Evolutionary conservation across 2,329 filamentous ascomycete genomes (phyloP).

Genomic region (Xylariaceae sp.): DNA sequence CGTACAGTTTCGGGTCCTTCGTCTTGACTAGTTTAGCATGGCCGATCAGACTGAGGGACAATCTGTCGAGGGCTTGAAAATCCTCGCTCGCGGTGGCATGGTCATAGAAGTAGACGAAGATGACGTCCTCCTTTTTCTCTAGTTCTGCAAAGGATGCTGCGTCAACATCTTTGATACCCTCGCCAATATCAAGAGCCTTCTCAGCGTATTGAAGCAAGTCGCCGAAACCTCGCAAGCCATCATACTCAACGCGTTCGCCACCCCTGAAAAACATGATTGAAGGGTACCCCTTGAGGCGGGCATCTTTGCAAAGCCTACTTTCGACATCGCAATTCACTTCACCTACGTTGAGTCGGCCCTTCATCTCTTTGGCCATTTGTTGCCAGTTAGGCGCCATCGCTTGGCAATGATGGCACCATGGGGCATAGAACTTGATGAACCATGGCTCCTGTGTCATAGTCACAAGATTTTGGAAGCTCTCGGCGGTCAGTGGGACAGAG

Average conservation of each 20-base stretch:
- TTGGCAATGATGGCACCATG: conserved; percentile 96
- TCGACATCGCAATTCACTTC: conserved; percentile 95
- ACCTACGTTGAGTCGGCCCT: conserved; percentile 86
- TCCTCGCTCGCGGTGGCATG: conserved; percentile 93
- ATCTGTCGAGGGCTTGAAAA: conserved; percentile 83
- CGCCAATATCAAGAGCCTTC: conserved; percentile 79
- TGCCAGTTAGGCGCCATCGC: conserved; percentile 90
- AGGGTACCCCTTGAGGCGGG: conserved; percentile 78
- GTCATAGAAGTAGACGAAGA: conserved; percentile 98
- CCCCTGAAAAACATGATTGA: conserved; percentile 93
- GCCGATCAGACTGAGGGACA: conserved; percentile 87
- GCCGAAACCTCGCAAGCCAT: conserved; percentile 87
- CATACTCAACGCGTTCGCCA: conserved; percentile 90
- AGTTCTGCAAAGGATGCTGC: conserved; percentile 77
- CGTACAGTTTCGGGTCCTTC: conserved; percentile 74
- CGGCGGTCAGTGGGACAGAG: conserved; percentile 78
- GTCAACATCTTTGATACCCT: conserved; percentile 82
- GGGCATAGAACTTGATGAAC: conserved; percentile 99
- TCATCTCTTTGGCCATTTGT: conserved; percentile 89
- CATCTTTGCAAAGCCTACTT: conserved; percentile 89
- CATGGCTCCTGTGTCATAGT: conserved; percentile 89
- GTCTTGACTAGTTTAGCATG: conserved; percentile 94
- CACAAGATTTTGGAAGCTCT: conserved; percentile 85
- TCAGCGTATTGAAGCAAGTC: conserved; percentile 88
- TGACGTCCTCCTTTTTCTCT: conserved; percentile 92